phyloP scores from a whole-genome alignment of 1,284 basidiomycete genomes.

The Phellopilus nigrolimitatus region DNA sequence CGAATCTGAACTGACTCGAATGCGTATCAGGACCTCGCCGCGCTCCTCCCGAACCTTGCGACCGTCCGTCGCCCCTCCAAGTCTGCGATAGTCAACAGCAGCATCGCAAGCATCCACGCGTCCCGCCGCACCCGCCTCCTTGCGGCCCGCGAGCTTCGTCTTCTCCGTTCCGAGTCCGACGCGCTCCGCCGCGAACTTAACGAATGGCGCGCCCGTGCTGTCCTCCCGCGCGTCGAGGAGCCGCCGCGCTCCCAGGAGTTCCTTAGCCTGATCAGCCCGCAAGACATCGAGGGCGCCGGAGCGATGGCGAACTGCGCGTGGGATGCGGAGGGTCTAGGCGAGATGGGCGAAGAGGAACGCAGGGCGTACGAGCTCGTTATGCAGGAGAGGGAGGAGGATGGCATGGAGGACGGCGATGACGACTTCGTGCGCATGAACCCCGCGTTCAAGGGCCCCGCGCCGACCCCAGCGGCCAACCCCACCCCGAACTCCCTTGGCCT shows the following conservation, averaged over 20 bases:
- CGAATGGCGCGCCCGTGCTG: conserved; percentile 78
- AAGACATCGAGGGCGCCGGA: conserved; percentile 51
- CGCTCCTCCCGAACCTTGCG: conserved; percentile 83
- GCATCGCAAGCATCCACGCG: conserved; percentile 79
- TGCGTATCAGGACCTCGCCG: conserved; percentile 73
- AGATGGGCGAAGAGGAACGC: conserved; percentile 26
- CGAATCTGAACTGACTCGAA: conserved; percentile 7
- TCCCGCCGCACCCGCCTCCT: conserved; percentile 75
- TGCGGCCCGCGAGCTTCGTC: conserved; percentile 72
- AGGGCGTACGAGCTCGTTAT: conserved; percentile 31
- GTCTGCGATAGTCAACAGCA: conserved; percentile 90
- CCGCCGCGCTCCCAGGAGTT: conserved; percentile 66
- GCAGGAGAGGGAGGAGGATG: conserved; percentile 50
- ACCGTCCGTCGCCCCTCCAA: conserved; percentile 90
- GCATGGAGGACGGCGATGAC: conserved; percentile 36
- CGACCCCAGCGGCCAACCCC: conserved; percentile 14
- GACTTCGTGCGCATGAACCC: conserved; percentile 27
- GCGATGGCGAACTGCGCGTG: conserved; percentile 9
- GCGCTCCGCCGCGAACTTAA: conserved; percentile 80
- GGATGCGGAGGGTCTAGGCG: conserved; percentile 14
- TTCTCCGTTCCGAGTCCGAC: conserved; percentile 73
- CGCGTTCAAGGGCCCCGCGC: conserved; percentile 10
- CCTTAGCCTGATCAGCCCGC: conserved; percentile 48
- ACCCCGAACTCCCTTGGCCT: neutral
- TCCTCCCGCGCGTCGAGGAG: conserved; percentile 64